phyloP scores from a whole-genome alignment of 2,329 filamentous ascomycete genomes.

The Sphaerulina populicola region DNA sequence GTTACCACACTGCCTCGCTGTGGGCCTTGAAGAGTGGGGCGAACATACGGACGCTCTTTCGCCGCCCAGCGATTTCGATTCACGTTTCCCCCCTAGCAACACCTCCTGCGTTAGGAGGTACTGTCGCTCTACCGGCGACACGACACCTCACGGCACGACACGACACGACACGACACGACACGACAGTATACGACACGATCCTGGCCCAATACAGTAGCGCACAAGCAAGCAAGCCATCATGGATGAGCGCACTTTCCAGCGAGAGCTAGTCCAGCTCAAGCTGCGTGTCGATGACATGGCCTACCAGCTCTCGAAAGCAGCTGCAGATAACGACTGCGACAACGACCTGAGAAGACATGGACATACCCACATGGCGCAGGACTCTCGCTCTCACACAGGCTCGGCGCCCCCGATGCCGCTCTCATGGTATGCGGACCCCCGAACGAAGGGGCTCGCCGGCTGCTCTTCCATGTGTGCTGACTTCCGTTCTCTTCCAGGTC shows the following conservation, averaged over 20 bases:
- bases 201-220: too few relatives aligned
- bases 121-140: too few relatives aligned
- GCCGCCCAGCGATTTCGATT: too few relatives aligned
- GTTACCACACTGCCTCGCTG: too few relatives aligned
- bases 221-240: neutral
- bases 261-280: constrained; percentile 23
- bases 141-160: too few relatives aligned
- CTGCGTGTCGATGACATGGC: constrained; percentile 20
- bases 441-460: neutral
- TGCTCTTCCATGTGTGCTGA: neutral
- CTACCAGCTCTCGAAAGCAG: constrained; percentile 4
- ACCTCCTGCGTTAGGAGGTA: too few relatives aligned
- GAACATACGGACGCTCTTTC: too few relatives aligned
- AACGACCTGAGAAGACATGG: constrained; percentile 13
- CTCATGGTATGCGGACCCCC: constrained; percentile 16
- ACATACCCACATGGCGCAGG: constrained; percentile 3
- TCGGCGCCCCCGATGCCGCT: constrained; percentile 5
- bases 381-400: neutral
- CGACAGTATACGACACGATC: too few relatives aligned
- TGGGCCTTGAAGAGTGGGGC: too few relatives aligned
- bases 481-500: neutral
- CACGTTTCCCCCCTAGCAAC: too few relatives aligned
- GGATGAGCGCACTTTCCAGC: constrained; percentile 5
- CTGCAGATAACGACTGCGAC: constrained; percentile 5
- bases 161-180: too few relatives aligned